Conservation (phyloP, 2,329 filamentous ascomycete species). For the Trichoderma sp. region DNA sequence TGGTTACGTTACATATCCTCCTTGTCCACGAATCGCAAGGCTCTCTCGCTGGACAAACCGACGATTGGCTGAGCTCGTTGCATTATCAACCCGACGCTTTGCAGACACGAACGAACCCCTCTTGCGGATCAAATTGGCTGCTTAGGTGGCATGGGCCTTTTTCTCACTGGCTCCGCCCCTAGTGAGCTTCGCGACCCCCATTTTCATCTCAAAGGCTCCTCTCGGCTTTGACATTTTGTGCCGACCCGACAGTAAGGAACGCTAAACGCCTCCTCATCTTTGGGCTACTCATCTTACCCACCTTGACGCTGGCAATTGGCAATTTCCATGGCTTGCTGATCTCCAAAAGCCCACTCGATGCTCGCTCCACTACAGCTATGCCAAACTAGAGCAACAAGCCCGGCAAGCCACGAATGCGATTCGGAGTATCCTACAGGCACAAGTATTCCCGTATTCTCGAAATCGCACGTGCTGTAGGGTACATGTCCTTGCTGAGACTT, state of each 20-base stretch:
- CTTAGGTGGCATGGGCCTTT: background rate
- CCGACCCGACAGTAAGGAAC: conserved; percentile 20
- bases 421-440: background rate
- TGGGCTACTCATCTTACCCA: background rate
- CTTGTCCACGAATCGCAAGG: background rate
- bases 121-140: background rate
- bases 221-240: background rate
- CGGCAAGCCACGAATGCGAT: background rate
- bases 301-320: background rate
- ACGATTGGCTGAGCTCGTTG: background rate
- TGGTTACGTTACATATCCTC: background rate
- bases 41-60: background rate
- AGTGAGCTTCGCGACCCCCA: background rate
- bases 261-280: background rate
- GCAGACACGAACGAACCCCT: background rate
- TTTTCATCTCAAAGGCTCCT: background rate
- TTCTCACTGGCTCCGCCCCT: background rate
- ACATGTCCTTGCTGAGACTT: background rate
- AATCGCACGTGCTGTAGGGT: background rate
- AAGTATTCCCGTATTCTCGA: background rate
- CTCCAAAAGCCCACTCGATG: background rate
- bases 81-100: background rate
- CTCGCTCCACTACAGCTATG: background rate
- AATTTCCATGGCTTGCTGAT: background rate
- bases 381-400: background rate